Base-by-base conservation (phyloP, 495 filamentous ascomycete species). In the Daldinia loculata region DNA sequence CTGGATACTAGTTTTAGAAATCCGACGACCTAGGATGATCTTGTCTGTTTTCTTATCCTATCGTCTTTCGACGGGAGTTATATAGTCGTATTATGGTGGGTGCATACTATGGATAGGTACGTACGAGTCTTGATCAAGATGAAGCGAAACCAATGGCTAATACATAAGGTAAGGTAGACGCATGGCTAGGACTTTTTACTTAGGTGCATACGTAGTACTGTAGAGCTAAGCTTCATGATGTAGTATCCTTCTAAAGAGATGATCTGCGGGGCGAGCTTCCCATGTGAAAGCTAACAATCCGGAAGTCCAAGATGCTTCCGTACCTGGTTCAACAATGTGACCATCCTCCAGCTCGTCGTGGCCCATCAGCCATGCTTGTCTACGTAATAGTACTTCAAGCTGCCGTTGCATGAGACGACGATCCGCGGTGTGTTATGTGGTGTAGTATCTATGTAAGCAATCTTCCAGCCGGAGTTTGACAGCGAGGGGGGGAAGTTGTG, bases 231-330 rank as follows among this genome's bases (percentile, higher is more conserved):
- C 30, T 34, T 32, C 30, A 26, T 22, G 14, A 19, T 56, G 27
- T 17, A n/a, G 52, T 66, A 71, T 71, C 56, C 58, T 55, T 56
- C 52, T 71, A 63, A 48, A 36, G 63, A 62, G 59, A 38, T 39
- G 58, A 63, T 67, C 43, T 67, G 63, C 58, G 69, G 69, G 69
- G 69, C 57, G 56, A 67, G 63, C 69, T 71, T 53, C 24, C 38
- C 56, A 45, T 60, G 56, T 48, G 56, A 53, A 45, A 61, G 59
- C 53, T 51, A 58, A 30, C n/a, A 29, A 48, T 48, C 17, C 43
- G 43, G 43, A 48, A 48, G 43, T 48, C 52, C 9, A 51, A 65
- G 19, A 43, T 34, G n/a, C 19, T 52, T 30, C 30, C 36, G 67
- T 64, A 61, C 48, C 67, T 70, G 61, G 36, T 64, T 64, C 32